phyloP scores from a whole-genome alignment of 345 rosid genomes.

The Hypericum perforatum region DNA sequence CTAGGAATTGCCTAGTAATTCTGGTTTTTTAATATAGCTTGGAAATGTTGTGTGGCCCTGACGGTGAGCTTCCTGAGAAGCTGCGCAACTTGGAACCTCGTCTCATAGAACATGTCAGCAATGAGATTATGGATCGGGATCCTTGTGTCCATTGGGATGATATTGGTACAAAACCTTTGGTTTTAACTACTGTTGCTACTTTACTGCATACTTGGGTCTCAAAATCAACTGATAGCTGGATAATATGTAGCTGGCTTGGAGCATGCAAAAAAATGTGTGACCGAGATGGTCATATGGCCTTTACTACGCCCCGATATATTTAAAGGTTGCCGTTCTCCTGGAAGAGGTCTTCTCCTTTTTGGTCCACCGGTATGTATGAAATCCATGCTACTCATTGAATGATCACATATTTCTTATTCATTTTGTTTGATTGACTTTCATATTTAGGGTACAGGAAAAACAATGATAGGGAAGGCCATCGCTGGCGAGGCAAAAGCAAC shows the following conservation, averaged over 20 bases:
- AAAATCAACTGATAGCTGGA: constrained; percentile 13
- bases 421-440: constrained; percentile 3
- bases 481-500: constrained; percentile 99
- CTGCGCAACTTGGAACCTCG: constrained; percentile 92
- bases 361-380: constrained; percentile 77
- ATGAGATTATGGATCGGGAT: constrained; percentile 95
- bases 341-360: constrained; percentile 97
- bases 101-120: constrained; percentile 92
- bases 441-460: constrained; percentile 88
- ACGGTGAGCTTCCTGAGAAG: constrained; percentile 96
- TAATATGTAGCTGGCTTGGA: constrained; percentile 79
- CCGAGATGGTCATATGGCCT: constrained; percentile 99
- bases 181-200: not conserved
- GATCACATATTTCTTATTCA: constrained; percentile 9
- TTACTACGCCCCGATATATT: constrained; percentile 91
- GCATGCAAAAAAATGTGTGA: constrained; percentile 96
- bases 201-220: constrained; percentile 11
- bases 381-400: constrained; percentile 11
- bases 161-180: constrained; percentile 46
- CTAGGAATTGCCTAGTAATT: no score
- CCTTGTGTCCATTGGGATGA: constrained; percentile 96
- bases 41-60: constrained; percentile 94
- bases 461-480: constrained; percentile 98
- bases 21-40: constrained; percentile 30
- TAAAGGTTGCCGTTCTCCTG: constrained; percentile 95